A percentile compares a stretch with the other conserved stretches of the same genome.
These are phyloP conservation scores for Scalesia atractyloides DNA, from an alignment of 129 eudicot genomes.

Conservation along the genomic window DNA sequence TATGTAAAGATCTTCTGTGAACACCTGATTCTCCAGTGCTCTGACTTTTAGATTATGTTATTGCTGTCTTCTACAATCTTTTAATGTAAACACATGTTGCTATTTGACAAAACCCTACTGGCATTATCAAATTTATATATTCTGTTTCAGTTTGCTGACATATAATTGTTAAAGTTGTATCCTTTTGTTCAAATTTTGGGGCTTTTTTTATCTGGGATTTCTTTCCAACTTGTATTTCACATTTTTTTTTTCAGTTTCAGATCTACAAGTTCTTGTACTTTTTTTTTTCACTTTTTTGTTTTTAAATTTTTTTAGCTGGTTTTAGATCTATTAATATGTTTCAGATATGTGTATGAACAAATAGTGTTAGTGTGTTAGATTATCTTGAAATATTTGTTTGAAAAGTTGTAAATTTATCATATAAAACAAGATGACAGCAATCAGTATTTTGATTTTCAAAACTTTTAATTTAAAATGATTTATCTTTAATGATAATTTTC, in stretches of 20 bases:
- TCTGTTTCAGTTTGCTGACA: background rate
- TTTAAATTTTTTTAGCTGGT: constrained; percentile 3
- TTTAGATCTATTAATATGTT: constrained; percentile 18
- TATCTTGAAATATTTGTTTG: background rate
- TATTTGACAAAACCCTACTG: background rate
- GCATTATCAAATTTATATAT: background rate
- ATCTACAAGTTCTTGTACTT: constrained; percentile 25
- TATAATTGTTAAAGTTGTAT: background rate
- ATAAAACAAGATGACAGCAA: constrained; percentile 5
- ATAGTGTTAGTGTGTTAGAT: constrained; percentile 8
- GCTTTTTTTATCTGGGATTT: constrained; percentile 40
- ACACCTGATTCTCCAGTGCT: constrained; percentile 24
- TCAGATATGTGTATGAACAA: constrained; percentile 3
- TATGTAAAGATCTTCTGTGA: constrained; percentile 31
- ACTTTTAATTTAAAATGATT: no score
- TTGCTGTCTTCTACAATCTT: background rate
- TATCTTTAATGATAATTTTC: background rate
- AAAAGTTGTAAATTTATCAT: background rate
- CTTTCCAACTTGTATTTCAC: constrained; percentile 6
- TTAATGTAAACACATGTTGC: background rate
- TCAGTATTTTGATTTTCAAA: background rate
- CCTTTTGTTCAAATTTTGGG: constrained; percentile 24
- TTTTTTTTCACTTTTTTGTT: background rate
- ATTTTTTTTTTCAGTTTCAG: constrained; percentile 22
- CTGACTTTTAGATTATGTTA: background rate